A percentile compares a stretch with the other conserved stretches of the same genome.
Conservation (phyloP, 495 filamentous ascomycete species). For the Aspergillus bridgeri region DNA sequence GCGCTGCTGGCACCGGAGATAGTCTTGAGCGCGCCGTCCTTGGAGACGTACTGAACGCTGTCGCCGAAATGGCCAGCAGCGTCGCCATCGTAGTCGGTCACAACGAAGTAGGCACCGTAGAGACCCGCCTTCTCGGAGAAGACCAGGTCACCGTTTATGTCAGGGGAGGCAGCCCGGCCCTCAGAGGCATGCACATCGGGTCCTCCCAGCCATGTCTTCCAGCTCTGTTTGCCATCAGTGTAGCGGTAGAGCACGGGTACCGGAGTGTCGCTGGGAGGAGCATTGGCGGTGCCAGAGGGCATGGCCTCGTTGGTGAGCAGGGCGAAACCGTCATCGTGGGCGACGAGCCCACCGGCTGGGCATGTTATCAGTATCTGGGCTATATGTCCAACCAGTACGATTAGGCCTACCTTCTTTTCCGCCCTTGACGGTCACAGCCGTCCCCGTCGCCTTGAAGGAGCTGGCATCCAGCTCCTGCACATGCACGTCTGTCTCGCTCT, state of each 20-base stretch:
- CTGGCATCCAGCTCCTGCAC: slow-evolving; percentile 44
- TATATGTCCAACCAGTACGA: too few relatives aligned
- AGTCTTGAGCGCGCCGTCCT: slow-evolving; percentile 36
- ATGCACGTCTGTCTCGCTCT: slow-evolving; percentile 45
- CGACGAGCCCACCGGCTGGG: slow-evolving; percentile 50
- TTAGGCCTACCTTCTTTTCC: slow-evolving; percentile 43
- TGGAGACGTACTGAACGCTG: slow-evolving; percentile 49
- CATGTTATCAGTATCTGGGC: neutral
- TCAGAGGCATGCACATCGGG: slow-evolving; percentile 43
- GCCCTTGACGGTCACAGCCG: slow-evolving; percentile 37
- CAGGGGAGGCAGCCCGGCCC: slow-evolving; percentile 43
- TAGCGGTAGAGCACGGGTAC: slow-evolving; percentile 48
- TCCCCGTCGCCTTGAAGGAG: slow-evolving; percentile 46
- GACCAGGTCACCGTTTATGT: slow-evolving; percentile 54
- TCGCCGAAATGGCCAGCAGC: slow-evolving; percentile 53
- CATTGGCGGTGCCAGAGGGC: slow-evolving; percentile 42
- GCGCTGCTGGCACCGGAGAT: slow-evolving; percentile 45
- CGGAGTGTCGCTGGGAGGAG: slow-evolving; percentile 41
- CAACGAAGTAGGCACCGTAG: slow-evolving; percentile 55
- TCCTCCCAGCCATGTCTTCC: slow-evolving; percentile 50
- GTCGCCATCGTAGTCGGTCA: slow-evolving; percentile 49
- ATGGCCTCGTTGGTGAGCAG: slow-evolving; percentile 48
- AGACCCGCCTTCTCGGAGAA: slow-evolving; percentile 47
- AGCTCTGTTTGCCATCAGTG: slow-evolving; percentile 43
- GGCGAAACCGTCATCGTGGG: slow-evolving; percentile 55